Base-by-base conservation (phyloP, 164 flowering plant species). In the Houttuynia cordata region DNA sequence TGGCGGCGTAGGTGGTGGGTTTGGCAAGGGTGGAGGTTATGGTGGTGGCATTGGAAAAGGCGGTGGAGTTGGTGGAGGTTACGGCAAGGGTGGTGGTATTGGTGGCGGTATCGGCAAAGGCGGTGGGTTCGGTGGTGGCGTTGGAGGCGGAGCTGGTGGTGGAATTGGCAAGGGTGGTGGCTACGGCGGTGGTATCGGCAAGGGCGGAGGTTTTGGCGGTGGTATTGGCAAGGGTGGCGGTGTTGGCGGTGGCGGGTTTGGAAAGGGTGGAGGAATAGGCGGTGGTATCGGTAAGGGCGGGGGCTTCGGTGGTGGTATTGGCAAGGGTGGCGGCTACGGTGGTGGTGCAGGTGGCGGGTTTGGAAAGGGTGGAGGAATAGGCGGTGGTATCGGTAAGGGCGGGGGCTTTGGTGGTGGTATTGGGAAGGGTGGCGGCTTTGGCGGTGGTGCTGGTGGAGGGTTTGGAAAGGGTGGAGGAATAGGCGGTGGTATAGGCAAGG, bases 391-490 rank as follows among this genome's bases (percentile, higher is more conserved):
- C 0, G 66, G 66, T 25, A 20, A 14, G 0, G 60, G 60, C 1
- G 49, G 47, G 8, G 67, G 67, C 0, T 13, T 0, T 13, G 60
- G 60, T 0, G 67, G 67, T 57, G 61, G 61, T 8, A 15, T 8
- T 19, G 34, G 50, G 3, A 52, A 56, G 19, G 58, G 41, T 21
- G 42, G 40, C 21, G 67, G 60, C 10, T 12, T 19, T 18, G 71
- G 66, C 39, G 63, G 60, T 24, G 71, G 71, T 15, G 4, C 17
- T 30, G 37, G n/a, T n/a, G n/a, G n/a, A n/a, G n/a, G n/a, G n/a
- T n/a, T n/a, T 39, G 71, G 71, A 0, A n/a, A 19, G 0, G 69
- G 64, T 13, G 63, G 63, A 1, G 67, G 71, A 0, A 30, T 12
- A 0, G 59, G 65, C 10, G 64, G 64, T 6, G 70, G 66, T 17